Conservation (phyloP, 2,329 filamentous ascomycete species). For the Botrytis deweyae region DNA sequence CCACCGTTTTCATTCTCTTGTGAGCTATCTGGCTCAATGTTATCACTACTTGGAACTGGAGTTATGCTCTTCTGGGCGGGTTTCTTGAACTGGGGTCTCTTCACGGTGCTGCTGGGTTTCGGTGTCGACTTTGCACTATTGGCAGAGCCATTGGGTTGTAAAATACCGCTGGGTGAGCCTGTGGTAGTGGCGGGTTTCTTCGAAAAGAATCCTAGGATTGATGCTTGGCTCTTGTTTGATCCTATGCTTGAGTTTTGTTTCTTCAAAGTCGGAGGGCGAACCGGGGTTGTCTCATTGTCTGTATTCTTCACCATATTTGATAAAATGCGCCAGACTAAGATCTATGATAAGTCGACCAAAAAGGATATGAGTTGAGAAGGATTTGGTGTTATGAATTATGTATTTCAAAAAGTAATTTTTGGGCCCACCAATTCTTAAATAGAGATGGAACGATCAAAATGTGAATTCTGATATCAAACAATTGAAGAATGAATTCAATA, state of each 20-base stretch:
- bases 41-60: slow-evolving; percentile 79
- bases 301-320: slow-evolving; percentile 30
- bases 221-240: slow-evolving; percentile 60
- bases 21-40: slow-evolving; percentile 63
- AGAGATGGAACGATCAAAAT: too few relatives aligned
- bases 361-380: background rate
- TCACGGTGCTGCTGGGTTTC: slow-evolving; percentile 40
- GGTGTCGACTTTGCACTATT: slow-evolving; percentile 41
- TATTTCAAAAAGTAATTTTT: slow-evolving; percentile 5
- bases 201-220: slow-evolving; percentile 78
- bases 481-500: too few relatives aligned
- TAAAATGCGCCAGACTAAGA: background rate
- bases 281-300: slow-evolving; percentile 31
- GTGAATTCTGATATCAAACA: too few relatives aligned
- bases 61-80: slow-evolving; percentile 51
- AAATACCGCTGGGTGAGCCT: slow-evolving; percentile 30
- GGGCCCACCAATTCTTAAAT: background rate
- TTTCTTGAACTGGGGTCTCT: slow-evolving; percentile 44
- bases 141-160: slow-evolving; percentile 39
- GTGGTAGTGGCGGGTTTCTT: slow-evolving; percentile 50
- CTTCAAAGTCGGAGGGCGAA: slow-evolving; percentile 34
- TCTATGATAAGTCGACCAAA: background rate
- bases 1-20: slow-evolving; percentile 59
- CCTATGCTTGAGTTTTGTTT: slow-evolving; percentile 37
- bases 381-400: background rate